Evolutionary conservation across 2,329 filamentous ascomycete species (phyloP), one percentile per base, ranked within the genome.

Genomic region (Fusarium pseudoanthophilum): DNA sequence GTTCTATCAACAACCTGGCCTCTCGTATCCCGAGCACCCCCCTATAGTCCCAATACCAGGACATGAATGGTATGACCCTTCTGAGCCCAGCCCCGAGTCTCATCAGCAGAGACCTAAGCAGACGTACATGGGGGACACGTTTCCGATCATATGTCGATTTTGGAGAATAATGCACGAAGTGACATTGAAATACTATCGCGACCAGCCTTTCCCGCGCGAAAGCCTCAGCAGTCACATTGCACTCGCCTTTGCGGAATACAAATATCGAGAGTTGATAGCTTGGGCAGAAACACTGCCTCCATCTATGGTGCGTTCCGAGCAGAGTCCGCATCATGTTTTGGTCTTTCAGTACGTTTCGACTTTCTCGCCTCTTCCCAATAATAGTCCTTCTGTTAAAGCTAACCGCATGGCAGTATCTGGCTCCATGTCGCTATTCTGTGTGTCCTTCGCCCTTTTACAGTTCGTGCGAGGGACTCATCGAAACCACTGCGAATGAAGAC

Each of bases 241-340:
- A 4, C 62, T 80, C 6, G 67, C 69, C 13, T 79, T 82, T 52
- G 79, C 80, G 2, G 83, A 84, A 66, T 77, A 77, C 46, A 83
- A 82, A 26, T 85, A 80, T 59, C 81, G 81, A 10, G 81, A 84
- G 66, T 73, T 85, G 0, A 74, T 85, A 20, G 78, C 79, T 2
- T 84, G 82, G 82, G 78, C 75, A 11, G 80, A 83, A 26, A 76
- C 64, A 4, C 60, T 85, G 16, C 80, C 81, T 0, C 30, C 67
- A 10, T 61, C 64, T 2, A 62, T 83, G 28, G 56, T 75, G n/a
- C 77, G 77, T 16, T 66, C 55, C 11, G 73, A 80, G 6, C 53
- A 73, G 9, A 79, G 69, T 26, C 73, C 80, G 3, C 80, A 83
- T 51, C 78, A 84, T 63, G 80, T 83, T 5, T 67, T 79, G 8